Conservation (phyloP, 2,329 filamentous ascomycete genomes). For the Diaporthe helianthi region DNA sequence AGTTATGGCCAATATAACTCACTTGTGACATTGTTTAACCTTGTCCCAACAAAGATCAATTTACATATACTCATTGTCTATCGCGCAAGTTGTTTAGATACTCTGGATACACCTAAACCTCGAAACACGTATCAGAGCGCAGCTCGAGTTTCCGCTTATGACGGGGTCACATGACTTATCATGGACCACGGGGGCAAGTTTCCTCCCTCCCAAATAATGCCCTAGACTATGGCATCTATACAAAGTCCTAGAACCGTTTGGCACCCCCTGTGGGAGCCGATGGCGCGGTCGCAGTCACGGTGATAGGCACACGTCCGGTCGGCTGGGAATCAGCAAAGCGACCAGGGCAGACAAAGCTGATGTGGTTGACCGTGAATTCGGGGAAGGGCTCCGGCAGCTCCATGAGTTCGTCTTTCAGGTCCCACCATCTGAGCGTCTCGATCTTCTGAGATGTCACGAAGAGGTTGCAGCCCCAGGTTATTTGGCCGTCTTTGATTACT, state of each 20-base stretch:
- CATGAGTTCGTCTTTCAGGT: no score
- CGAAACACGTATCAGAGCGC: not conserved
- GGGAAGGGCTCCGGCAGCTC: constrained; percentile 7
- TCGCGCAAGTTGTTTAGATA: no score
- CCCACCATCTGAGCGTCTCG: no score
- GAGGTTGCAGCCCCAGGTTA: constrained; percentile 12
- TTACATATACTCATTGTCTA: no score
- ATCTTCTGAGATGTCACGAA: no score
- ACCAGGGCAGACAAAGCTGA: constrained; percentile 9
- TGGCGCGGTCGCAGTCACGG: not conserved
- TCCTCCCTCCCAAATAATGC: not conserved
- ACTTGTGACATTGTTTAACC: no score
- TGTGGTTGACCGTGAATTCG: not conserved
- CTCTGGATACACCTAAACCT: no score
- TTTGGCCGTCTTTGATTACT: not conserved
- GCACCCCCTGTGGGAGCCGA: not conserved
- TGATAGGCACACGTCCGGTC: no score
- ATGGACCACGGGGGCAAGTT: no score
- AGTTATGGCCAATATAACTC: no score
- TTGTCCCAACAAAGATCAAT: no score
- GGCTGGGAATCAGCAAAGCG: not conserved
- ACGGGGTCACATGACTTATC: not conserved
- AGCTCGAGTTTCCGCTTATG: not conserved
- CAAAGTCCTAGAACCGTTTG: not conserved
- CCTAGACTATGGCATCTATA: no score